Base-by-base conservation (phyloP, 2,329 filamentous ascomycete species). In the Emmonsiellopsis sp. region DNA sequence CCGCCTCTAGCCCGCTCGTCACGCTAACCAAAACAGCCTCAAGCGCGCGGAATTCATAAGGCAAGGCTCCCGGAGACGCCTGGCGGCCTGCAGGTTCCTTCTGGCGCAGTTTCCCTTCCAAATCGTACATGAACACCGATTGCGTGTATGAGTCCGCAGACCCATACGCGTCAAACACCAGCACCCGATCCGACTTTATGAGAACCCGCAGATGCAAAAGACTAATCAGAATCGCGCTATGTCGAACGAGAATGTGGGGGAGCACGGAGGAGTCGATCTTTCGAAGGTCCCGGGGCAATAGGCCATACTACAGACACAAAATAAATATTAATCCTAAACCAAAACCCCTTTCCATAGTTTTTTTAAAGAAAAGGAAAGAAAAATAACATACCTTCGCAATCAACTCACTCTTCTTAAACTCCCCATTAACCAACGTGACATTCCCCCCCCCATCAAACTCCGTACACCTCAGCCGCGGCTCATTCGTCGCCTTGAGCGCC, bases 231-330 rank as follows among this genome's bases (percentile, higher is more conserved):
- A 98, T 97, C 4, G 92, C 89, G 7, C 87, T 91, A 6, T 89
- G 90, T 35, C 93, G 89, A 59, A 98, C 85, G 59, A 97, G 84
- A 54, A 98, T 97, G 65, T 96, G 91, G 7, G 93, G 93, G 20
- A 98, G 81, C 56, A 94, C 88, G 55, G 89, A 95, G 11, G 91
- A 96, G 69, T 98, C 93, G 65, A 98, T 96, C 73, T 98, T 98
- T 63, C 93, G 87, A 54, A 98, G 77, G 75, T 98, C 93, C 57
- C 93, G 91, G 53, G 93, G 92, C 48, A 96, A 80, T 30, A 97
- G 80, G 42, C 91, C 91, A 67, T 95, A 96, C 87, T 92, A 59
- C 60, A 55, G 40, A 42, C 48, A 53, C 35, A 47, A 37, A 50
- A 45, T 46, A 37, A 9, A 31, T 31, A 45, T 26, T 31, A 44